Base-by-base conservation (phyloP, 129 eudicot genomes). In the Erigeron canadensis region DNA sequence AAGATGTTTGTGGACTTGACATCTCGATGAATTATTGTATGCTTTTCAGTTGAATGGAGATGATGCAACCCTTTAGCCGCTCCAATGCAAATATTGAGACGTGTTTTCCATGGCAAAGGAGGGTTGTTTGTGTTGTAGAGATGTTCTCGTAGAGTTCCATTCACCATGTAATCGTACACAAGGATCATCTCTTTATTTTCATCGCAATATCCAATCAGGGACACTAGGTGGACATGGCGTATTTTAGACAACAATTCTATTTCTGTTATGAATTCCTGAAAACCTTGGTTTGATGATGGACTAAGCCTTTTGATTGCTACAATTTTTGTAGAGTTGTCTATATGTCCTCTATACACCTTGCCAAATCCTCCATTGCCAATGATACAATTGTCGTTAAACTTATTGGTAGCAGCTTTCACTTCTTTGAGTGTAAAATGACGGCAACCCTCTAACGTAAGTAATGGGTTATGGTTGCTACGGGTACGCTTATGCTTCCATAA, bases 141-240 rank as follows among this genome's bases (percentile, higher is more conserved):
- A 73, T 86, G 91, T 73, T 86, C 87, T 48, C 87, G 72, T 40
- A 86, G 57, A 6, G 91, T 86, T 10, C 87, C 87, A 50, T 83
- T 5, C 45, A 84, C 74, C 64, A 81, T n/a, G n/a, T n/a, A n/a
- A n/a, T n/a, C n/a, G n/a, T n/a, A n/a, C n/a, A n/a, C n/a, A n/a
- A n/a, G n/a, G n/a, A n/a, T n/a, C n/a, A n/a, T n/a, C n/a, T n/a
- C n/a, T n/a, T n/a, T n/a, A n/a, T n/a, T n/a, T n/a, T n/a, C n/a
- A n/a, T n/a, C n/a, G n/a, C n/a, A n/a, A n/a, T n/a, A n/a, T n/a
- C n/a, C n/a, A n/a, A n/a, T n/a, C n/a, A n/a, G n/a, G n/a, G n/a
- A n/a, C n/a, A n/a, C n/a, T n/a, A n/a, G n/a, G n/a, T n/a, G n/a
- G n/a, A n/a, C n/a, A n/a, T n/a, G n/a, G n/a, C n/a, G n/a, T n/a